Conservation (phyloP, 805 yeast species). For the Candida succiphila region DNA sequence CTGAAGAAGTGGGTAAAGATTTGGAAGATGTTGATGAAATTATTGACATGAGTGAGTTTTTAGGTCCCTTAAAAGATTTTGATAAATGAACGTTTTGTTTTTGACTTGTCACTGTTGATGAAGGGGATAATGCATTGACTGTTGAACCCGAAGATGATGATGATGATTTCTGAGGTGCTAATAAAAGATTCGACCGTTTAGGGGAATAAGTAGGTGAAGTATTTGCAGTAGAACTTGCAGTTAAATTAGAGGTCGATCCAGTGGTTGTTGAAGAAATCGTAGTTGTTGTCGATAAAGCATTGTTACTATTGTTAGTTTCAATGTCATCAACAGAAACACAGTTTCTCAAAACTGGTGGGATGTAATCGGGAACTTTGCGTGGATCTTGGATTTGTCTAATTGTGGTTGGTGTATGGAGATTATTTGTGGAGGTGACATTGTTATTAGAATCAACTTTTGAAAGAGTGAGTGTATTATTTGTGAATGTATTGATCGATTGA, state of each 20-base stretch:
- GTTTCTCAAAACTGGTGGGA: conserved; percentile 46
- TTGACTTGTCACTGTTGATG: background rate
- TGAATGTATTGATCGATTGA: background rate
- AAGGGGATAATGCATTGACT: background rate
- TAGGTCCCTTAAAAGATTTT: background rate
- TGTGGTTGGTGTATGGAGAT: background rate
- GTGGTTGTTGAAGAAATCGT: background rate
- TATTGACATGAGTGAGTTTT: background rate
- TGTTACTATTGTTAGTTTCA: background rate
- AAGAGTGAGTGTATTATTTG: background rate
- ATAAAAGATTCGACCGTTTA: background rate
- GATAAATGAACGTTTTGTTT: too few relatives aligned
- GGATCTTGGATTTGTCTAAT: conserved; percentile 34
- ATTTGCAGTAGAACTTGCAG: background rate
- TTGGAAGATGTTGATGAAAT: background rate
- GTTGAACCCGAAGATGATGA: background rate
- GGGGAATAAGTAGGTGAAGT: background rate
- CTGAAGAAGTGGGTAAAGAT: background rate
- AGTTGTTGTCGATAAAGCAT: background rate
- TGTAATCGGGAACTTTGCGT: conserved; percentile 34
- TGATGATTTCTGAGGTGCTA: too few relatives aligned
- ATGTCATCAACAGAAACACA: background rate
- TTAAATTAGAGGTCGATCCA: background rate
- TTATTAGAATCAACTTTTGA: background rate
- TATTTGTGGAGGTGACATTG: background rate